Base-by-base conservation (phyloP, 176 grass and related monocot species). In the Aechmea fasciata region DNA sequence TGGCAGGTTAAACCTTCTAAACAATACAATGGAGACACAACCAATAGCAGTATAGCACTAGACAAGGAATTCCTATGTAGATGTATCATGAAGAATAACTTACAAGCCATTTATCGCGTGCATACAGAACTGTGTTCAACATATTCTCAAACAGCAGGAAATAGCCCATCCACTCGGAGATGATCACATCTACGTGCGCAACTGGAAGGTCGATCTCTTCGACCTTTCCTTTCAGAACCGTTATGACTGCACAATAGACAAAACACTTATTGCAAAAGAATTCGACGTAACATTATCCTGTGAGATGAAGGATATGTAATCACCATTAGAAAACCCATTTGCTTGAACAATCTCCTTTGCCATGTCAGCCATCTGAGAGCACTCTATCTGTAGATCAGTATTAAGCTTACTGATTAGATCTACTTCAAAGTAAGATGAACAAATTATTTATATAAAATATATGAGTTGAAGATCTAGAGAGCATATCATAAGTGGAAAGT, bases 101-200 rank as follows among this genome's bases (percentile, higher is more conserved):
- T 87, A 99, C 94, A 74, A 99, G 94, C 89, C 94, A 99, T 85
- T 99, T 99, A 83, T 99, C 87, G 8, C 94, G 94, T 79, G 94
- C 94, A 80, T 93, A 93, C 24, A 99, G 72, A 66, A 99, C 94
- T 57, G 89, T 99, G 80, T 99, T 92, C 75, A 99, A 64, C 94
- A 99, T 99, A 83, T 93, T 99, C 84, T 99, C 89, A 12, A 90
- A 99, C 64, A 99, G 77, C 11, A 99, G 87, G 80, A 99, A 99
- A 74, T 99, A 99, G 50, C 94, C 94, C 94, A 99, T 93, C 94
- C 94, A 99, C 61, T 99, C 94, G 0, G 89, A 99, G 47, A 99
- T 90, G 24, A 99, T 99, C 13, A 99, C 82, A 77, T 93, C 94
- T 48, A 99, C 89, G 75, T 88, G 84, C 15, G 80, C 77, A 57